Evolutionary conservation across 1,284 basidiomycete species (phyloP), one percentile per base, ranked within the genome.

Genomic region (Taiwanofungus camphoratus): DNA sequence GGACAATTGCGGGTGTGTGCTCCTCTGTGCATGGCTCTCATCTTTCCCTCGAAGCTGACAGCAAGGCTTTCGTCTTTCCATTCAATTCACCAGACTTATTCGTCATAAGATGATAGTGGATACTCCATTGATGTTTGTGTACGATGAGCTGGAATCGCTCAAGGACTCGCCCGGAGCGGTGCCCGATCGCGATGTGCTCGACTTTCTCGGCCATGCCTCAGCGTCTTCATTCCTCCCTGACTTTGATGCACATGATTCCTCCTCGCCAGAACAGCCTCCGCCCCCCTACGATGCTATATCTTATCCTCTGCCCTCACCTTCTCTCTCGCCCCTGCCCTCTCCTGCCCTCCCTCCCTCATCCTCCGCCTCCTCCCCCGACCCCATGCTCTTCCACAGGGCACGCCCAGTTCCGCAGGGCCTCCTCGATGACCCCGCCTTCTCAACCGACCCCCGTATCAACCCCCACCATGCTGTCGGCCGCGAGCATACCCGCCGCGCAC

Each of bases 401-500:
- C 24, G 26, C 15, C 50, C 42, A 4, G 15, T 49, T 26, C 54
- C 52, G 8, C 43, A 24, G 26, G 27, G 45, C 11, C 42, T 52
- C 39, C 44, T 53, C 43, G 45, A 61, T 36, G 66, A 68, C 48
- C 65, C 65, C 26, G 65, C 66, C 12, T 69, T 68, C 56, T 63
- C 66, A 22, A 44, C 48, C 30, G 63, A 67, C 53, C 65, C 65
- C 22, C 49, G 46, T 33, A 43, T 45, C 36, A 66, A 68, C 47
- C 65, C 63, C 5, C 52, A 61, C 46, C 52, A 53, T 55, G 45
- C 60, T 61, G 56, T 54, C 53, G 44, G 48, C 52, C 39, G 46
- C 36, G 61, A 61, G 46, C 55, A 60, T 46, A 56, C 60, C 48
- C n/a, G n/a, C n/a, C n/a, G n/a, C n/a, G n/a, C n/a, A n/a, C n/a